Percentiles rank a stretch among this genome's conserved stretches.
Conservation (phyloP, 768 basidiomycete species). For the Russula griseocarnosa region DNA sequence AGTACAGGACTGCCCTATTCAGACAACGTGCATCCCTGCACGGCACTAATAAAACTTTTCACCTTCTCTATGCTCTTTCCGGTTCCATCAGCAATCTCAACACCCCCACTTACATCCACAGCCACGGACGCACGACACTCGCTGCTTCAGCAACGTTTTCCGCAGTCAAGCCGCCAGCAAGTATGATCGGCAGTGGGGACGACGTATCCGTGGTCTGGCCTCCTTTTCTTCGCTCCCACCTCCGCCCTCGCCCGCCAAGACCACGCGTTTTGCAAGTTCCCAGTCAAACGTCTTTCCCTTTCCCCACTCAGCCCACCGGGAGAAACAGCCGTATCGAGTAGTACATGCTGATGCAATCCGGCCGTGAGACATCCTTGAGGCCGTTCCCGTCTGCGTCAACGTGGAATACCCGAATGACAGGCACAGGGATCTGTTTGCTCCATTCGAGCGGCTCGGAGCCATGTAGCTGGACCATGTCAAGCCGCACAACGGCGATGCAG, state of each 20-base stretch:
- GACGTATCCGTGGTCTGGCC: too few relatives aligned
- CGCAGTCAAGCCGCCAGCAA: too few relatives aligned
- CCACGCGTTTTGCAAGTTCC: conserved; percentile 65
- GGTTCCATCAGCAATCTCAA: too few relatives aligned
- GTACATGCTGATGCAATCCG: conserved; percentile 66
- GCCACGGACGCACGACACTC: too few relatives aligned
- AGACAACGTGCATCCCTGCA: too few relatives aligned
- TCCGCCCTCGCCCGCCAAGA: conserved; percentile 60
- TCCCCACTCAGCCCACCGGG: conserved; percentile 70
- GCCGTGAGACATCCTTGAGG: conserved; percentile 59
- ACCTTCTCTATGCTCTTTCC: too few relatives aligned
- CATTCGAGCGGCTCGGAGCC: conserved; percentile 83
- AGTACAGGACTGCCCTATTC: too few relatives aligned
- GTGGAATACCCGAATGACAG: conserved; percentile 89
- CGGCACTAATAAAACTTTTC: too few relatives aligned
- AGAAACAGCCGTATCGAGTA: conserved; percentile 62
- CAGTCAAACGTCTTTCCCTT: conserved; percentile 79
- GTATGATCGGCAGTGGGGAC: too few relatives aligned
- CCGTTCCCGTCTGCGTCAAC: conserved; percentile 44
- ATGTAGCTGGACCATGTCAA: conserved; percentile 93
- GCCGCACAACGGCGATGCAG: conserved; percentile 59
- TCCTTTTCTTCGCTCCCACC: neutral
- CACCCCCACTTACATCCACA: too few relatives aligned
- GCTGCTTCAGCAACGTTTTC: too few relatives aligned
- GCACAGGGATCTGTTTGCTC: conserved; percentile 82